Conservation (phyloP, 495 filamentous ascomycete species). For the Penicillium samsonianum region DNA sequence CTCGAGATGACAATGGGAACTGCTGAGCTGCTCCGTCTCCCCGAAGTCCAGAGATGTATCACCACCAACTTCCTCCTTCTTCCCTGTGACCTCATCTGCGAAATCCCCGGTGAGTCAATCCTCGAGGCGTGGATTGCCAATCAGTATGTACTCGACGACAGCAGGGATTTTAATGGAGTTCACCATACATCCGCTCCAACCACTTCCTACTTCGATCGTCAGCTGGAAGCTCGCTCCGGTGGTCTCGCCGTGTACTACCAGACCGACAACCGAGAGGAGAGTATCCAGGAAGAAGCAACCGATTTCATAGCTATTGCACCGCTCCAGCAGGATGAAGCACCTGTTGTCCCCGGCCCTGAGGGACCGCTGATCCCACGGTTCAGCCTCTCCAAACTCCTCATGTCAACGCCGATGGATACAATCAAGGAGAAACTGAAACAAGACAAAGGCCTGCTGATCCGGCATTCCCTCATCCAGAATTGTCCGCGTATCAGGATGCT, state of each 20-base stretch:
- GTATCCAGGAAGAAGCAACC: constrained; percentile 82
- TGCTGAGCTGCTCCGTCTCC: constrained; percentile 81
- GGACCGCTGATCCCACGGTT: constrained; percentile 59
- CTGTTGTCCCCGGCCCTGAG: constrained; percentile 48
- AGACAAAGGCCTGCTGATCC: constrained; percentile 67
- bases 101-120: constrained; percentile 76
- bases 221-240: constrained; percentile 62
- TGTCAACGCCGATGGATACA: constrained; percentile 78
- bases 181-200: constrained; percentile 35
- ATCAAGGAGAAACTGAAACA: constrained; percentile 77
- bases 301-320: constrained; percentile 81
- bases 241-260: constrained; percentile 86
- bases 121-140: constrained; percentile 90
- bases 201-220: constrained; percentile 48
- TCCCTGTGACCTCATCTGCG: constrained; percentile 91
- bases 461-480: constrained; percentile 67
- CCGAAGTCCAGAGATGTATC: constrained; percentile 68
- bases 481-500: constrained; percentile 72
- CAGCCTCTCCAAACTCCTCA: constrained; percentile 65
- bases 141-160: constrained; percentile 63
- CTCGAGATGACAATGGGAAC: constrained; percentile 80
- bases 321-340: constrained; percentile 49
- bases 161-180: constrained; percentile 22
- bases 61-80: constrained; percentile 84
- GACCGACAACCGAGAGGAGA: constrained; percentile 66